phyloP scores from a whole-genome alignment of 2,329 filamentous ascomycete species.

The Cladorrhinum sp. region DNA sequence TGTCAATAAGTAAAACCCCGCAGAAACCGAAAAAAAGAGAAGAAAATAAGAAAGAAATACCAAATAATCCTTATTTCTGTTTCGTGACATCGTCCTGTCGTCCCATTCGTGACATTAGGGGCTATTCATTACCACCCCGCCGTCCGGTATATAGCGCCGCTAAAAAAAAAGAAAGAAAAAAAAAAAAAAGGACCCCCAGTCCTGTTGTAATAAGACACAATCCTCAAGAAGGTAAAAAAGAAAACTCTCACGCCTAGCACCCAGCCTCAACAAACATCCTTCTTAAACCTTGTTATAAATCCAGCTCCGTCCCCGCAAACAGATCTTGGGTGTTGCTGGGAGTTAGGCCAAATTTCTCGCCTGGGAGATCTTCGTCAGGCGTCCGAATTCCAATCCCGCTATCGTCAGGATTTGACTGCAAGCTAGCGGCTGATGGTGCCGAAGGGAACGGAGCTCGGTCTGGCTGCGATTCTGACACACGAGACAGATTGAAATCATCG shows the following conservation, averaged over 20 bases:
- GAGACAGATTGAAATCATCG: conserved; percentile 45
- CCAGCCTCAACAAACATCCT: not conserved
- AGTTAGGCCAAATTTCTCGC: conserved; percentile 53
- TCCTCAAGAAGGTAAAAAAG: not conserved
- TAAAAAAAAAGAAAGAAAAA: not conserved
- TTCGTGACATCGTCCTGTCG: not conserved
- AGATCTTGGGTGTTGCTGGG: conserved; percentile 28
- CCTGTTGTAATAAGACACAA: not conserved
- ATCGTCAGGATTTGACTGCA: conserved; percentile 57
- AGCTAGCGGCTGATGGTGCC: conserved; percentile 40
- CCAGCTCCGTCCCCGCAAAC: conserved; percentile 29
- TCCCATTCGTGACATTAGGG: not conserved
- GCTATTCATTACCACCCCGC: not conserved
- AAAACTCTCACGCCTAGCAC: not conserved
- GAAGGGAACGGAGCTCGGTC: conserved; percentile 49
- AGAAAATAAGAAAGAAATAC: not conserved
- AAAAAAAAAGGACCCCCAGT: not conserved
- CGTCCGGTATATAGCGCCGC: not conserved
- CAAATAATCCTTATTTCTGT: not conserved
- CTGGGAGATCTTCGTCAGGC: conserved; percentile 61
- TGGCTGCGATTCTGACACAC: conserved; percentile 47
- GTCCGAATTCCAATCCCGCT: conserved; percentile 72
- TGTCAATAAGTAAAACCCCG: not conserved
- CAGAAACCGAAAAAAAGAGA: not conserved
- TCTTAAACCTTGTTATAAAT: not conserved